Evolutionary conservation across 2,329 filamentous ascomycete genomes (phyloP), one percentile per base, ranked within the genome.

Genomic region (Trichoderma citrinoviride): DNA sequence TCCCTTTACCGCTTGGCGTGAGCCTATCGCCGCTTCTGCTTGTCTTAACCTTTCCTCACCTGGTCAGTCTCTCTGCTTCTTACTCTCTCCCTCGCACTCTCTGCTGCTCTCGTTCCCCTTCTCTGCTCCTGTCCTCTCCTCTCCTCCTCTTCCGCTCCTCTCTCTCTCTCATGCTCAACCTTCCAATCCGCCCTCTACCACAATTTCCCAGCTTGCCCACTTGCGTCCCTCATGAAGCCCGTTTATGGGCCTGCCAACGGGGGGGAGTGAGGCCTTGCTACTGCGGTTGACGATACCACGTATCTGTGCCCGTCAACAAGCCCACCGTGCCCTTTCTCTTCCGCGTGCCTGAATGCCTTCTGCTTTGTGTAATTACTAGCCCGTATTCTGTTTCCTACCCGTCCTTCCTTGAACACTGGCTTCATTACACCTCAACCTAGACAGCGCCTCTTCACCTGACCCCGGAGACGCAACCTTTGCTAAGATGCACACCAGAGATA

Each of bases 401-500:
- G 41, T 63, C 43, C 41, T n/a, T 44, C 64, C 50, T 57, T 54
- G 21, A 41, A 49, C 21, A 25, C 17, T 7, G 41, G 50, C 44
- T 54, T 58, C 33, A 55, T 52, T 44, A 44, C 60, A 53, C 64
- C 64, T 65, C 66, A 65, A 62, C 60, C 61, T 46, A 47, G 52
- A 41, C 66, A 17, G 15, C 52, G 52, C 56, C 37, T 60, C 33
- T 2, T 33, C 66, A 47, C 57, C 44, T 44, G 41, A 49, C 29
- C 53, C 64, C 40, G 43, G 57, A 54, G 57, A 60, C 55, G 46
- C 19, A 37, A 61, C 56, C 62, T 71, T 60, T 71, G 77, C 80
- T 82, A 81, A 82, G 75, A 85, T 85, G 82, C 81, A 81, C 79
- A 68, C 75, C 73, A 84, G 78, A 79, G 79, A 80, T 64, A 73